Percentiles rank a stretch among this genome's conserved stretches.
Conservation (phyloP, 257 asterid species). For the Echites panduratus region DNA sequence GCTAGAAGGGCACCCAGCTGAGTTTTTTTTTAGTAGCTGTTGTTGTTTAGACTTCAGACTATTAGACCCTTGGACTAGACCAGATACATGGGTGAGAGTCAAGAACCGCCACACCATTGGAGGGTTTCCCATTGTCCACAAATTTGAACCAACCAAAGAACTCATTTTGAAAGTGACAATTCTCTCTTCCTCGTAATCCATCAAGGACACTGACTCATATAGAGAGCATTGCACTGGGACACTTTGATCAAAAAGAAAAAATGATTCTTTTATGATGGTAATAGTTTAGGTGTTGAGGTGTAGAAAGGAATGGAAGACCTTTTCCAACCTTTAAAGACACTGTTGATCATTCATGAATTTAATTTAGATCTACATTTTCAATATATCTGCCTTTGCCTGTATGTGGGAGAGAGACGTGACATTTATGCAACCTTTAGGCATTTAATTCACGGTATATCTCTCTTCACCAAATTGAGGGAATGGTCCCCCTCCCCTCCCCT, state of each 20-base stretch:
- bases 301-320: too few relatives aligned
- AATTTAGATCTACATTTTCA: not conserved
- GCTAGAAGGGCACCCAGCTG: not conserved
- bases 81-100: not conserved
- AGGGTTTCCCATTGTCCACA: not conserved
- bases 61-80: not conserved
- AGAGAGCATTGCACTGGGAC: too few relatives aligned
- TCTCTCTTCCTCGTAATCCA: not conserved
- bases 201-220: too few relatives aligned
- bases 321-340: too few relatives aligned
- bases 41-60: not conserved
- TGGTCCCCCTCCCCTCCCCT: too few relatives aligned
- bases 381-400: too few relatives aligned
- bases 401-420: not conserved
- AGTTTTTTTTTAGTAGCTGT: not conserved
- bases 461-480: slow-evolving; percentile 12
- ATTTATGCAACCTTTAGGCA: slow-evolving; percentile 3
- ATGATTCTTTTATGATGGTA: too few relatives aligned
- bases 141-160: slow-evolving; percentile 16
- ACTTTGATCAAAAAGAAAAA: too few relatives aligned
- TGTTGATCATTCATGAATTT: not conserved
- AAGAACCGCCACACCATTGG: not conserved
- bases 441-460: slow-evolving; percentile 7
- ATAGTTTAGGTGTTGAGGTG: too few relatives aligned
- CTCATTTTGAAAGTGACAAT: not conserved